Evolutionary conservation across 129 eudicot species (phyloP).

Genomic region (Centella asiatica): DNA sequence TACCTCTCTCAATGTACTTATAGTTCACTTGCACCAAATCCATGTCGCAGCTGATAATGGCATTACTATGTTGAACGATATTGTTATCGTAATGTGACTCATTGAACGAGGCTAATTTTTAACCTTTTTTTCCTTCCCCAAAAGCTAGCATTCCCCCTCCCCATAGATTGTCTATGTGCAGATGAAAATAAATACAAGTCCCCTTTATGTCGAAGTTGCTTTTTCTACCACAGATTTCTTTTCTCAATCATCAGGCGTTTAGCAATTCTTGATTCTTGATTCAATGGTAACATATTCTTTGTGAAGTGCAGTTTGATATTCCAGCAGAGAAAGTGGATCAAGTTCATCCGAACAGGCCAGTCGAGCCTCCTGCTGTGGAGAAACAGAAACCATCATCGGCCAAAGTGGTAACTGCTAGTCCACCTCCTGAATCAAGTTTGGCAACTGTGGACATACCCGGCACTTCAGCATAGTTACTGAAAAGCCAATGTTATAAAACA

Average conservation of each 20-base stretch:
- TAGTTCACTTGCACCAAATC: no score
- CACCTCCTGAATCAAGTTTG: conserved; percentile 19
- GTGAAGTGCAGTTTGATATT: conserved; percentile 65
- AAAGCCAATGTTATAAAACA: not conserved
- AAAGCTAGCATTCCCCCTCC: no score
- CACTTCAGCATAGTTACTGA: conserved; percentile 46
- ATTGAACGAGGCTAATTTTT: no score
- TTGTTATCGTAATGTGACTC: no score
- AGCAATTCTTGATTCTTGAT: no score
- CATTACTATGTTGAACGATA: no score
- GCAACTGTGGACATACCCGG: conserved; percentile 38
- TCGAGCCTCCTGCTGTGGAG: conserved; percentile 27
- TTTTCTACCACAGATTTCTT: not conserved
- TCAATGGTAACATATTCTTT: not conserved
- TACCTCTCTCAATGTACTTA: not conserved
- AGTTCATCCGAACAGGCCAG: conserved; percentile 66
- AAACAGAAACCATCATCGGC: conserved; percentile 25
- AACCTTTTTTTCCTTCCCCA: no score
- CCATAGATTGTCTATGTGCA: no score
- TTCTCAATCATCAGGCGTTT: not conserved
- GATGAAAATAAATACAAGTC: no score
- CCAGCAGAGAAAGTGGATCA: conserved; percentile 53
- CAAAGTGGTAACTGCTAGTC: conserved; percentile 22
- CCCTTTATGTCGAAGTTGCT: no score
- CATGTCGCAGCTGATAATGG: not conserved